These are phyloP conservation scores for Panellus pusillus DNA, from an alignment of 768 basidiomycete species.

Conservation along the genomic window DNA sequence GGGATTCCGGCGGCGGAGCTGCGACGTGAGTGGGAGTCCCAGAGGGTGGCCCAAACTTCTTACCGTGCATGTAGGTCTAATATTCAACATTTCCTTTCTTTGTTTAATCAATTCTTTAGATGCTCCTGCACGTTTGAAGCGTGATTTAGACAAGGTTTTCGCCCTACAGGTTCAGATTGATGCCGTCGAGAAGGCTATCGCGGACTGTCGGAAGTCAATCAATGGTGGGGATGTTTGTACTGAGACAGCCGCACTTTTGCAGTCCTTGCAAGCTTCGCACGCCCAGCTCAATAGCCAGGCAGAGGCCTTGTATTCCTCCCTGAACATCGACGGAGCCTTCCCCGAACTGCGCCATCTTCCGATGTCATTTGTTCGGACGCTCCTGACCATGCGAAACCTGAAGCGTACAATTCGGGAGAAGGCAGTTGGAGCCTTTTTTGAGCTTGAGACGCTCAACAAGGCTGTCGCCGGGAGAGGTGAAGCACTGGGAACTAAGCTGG, in stretches of 20 bases:
- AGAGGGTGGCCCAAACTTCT: constrained; percentile 33
- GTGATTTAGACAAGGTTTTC: constrained; percentile 33
- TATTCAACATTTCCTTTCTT: not conserved
- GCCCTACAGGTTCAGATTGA: constrained; percentile 31
- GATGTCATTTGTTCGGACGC: constrained; percentile 28
- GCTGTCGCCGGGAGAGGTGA: constrained; percentile 23
- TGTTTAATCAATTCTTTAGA: constrained; percentile 20
- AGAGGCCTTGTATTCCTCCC: constrained; percentile 32
- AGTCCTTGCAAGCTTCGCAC: constrained; percentile 23
- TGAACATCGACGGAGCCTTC: constrained; percentile 34
- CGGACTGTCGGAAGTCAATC: constrained; percentile 14
- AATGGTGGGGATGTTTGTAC: not conserved
- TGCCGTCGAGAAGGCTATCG: constrained; percentile 24
- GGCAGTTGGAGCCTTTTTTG: constrained; percentile 25
- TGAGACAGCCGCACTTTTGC: constrained; percentile 16
- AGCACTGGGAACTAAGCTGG: constrained; percentile 30
- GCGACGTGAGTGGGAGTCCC: constrained; percentile 32
- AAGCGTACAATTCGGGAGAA: constrained; percentile 27
- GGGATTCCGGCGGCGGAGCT: constrained; percentile 22
- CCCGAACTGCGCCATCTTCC: constrained; percentile 32
- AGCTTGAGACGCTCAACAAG: constrained; percentile 27
- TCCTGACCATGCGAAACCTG: constrained; percentile 31
- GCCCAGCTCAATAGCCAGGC: constrained; percentile 24
- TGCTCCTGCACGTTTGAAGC: constrained; percentile 30
- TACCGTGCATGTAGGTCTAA: constrained; percentile 28